phyloP scores from a whole-genome alignment of 2,329 filamentous ascomycete genomes.

The Escovopsis sp. region DNA sequence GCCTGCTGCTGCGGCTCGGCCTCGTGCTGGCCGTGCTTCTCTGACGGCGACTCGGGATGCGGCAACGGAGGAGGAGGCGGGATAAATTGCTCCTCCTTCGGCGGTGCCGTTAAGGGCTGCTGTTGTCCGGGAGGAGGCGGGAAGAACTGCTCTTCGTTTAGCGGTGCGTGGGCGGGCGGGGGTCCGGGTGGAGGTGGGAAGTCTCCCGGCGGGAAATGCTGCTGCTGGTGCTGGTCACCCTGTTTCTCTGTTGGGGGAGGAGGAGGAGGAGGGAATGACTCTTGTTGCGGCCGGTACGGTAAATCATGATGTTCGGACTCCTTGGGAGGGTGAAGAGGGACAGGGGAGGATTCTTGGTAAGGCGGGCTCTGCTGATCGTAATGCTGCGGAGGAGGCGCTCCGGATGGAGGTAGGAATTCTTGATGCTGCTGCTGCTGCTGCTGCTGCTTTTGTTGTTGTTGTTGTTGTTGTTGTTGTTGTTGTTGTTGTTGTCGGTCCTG shows the following conservation, averaged over 20 bases:
- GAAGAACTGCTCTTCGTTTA: too few relatives aligned
- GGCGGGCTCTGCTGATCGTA: background rate
- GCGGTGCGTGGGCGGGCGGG: background rate
- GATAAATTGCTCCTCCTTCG: background rate
- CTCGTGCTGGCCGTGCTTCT: background rate
- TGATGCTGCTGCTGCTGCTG: constrained; percentile 2
- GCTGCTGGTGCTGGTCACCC: background rate
- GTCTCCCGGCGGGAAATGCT: background rate
- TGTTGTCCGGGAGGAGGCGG: background rate
- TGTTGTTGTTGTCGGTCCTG: background rate
- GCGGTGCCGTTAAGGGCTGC: constrained; percentile 10
- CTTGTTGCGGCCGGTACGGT: too few relatives aligned
- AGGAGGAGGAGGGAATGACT: too few relatives aligned
- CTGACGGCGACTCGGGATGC: constrained; percentile 10
- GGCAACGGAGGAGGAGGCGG: too few relatives aligned
- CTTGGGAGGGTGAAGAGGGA: too few relatives aligned
- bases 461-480: background rate
- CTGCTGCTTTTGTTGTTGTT: constrained; percentile 1
- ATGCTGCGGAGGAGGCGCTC: background rate
- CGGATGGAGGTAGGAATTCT: background rate
- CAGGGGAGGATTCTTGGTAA: background rate
- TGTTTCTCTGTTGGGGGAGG: too few relatives aligned
- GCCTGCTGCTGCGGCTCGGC: background rate
- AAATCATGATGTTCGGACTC: too few relatives aligned
- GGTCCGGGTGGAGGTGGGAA: background rate